Evolutionary conservation across 441 rosid species (phyloP), one percentile per base, ranked within the genome.

Genomic region (Pelargonium myrrhifolium): DNA sequence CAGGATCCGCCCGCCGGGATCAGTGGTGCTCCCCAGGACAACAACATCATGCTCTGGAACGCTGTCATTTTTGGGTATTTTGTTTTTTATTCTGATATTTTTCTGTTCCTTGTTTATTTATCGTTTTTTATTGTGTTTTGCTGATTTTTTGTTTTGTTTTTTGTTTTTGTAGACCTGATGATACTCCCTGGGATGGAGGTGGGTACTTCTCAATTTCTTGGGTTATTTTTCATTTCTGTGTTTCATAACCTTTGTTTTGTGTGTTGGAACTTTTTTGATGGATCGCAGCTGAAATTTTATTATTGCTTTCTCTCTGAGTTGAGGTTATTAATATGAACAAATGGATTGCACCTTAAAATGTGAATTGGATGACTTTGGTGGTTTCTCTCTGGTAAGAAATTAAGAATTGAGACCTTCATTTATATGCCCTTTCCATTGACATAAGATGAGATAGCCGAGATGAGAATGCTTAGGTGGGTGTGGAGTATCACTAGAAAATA

Each of bases 111-210:
- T n/a, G n/a, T n/a, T n/a, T n/a, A n/a, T n/a, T n/a, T n/a, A n/a
- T 47, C 35, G 35, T 43, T 35, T 68, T 28, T 63, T 37, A 55
- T 45, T 62, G 65, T 59, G 65, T 40, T 43, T 55, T 62, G 53
- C 14, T 65, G 22, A 1, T 15, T 51, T n/a, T 53, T 53, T 53
- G 62, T 4, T 65, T 68, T 26, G 42, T 15, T 51, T 10, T 53
- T 17, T 53, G 62, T 4, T 65, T 68, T 26, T 72, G 77, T 72
- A 84, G 89, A 68, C 87, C 85, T 22, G 85, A 83, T 74, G 89
- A 85, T 66, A 83, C 89, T 7, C 87, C 89, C 39, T 85, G 89
- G 85, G 85, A 85, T 67, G 85, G 89, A 75, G 89, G 89, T 85
- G 66, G 26, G 72, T 69, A 26, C 9, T 58, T 65, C 35, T 55